These are phyloP conservation scores for Plantago elongata DNA, from an alignment of 257 asterid species.

Conservation along the genomic window DNA sequence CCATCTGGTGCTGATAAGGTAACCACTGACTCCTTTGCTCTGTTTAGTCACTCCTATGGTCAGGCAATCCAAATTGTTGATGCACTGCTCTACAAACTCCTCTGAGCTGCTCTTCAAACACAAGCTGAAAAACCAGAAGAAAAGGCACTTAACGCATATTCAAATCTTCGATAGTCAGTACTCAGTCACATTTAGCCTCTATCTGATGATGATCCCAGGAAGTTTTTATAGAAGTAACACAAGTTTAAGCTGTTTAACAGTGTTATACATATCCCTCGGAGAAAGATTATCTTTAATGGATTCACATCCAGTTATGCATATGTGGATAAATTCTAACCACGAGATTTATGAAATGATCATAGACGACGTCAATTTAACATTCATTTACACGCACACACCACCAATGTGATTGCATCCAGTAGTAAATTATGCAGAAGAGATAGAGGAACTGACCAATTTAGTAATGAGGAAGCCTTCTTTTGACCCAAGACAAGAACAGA, in stretches of 20 bases:
- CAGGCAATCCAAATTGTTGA: slow-evolving; percentile 62
- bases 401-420: not conserved
- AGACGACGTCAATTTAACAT: too few species aligned
- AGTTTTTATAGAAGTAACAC: too few species aligned
- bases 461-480: slow-evolving; percentile 50
- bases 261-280: too few species aligned
- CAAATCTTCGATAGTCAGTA: not conserved
- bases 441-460: slow-evolving; percentile 41
- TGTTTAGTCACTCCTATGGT: slow-evolving; percentile 88
- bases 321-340: too few species aligned
- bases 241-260: too few species aligned
- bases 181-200: too few species aligned
- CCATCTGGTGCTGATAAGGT: slow-evolving; percentile 91
- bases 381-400: not conserved
- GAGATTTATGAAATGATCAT: too few species aligned
- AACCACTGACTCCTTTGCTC: slow-evolving; percentile 77
- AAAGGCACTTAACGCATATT: not conserved
- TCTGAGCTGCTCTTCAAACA: slow-evolving; percentile 54
- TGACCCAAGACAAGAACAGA: slow-evolving; percentile 85
- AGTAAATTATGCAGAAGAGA: not conserved
- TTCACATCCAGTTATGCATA: too few species aligned
- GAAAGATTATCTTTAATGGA: too few species aligned
- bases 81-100: slow-evolving; percentile 74
- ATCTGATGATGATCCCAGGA: not conserved
- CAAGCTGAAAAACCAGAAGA: slow-evolving; percentile 32